Evolutionary conservation across 768 basidiomycete species (phyloP).

Genomic region (Amanita inopinata): DNA sequence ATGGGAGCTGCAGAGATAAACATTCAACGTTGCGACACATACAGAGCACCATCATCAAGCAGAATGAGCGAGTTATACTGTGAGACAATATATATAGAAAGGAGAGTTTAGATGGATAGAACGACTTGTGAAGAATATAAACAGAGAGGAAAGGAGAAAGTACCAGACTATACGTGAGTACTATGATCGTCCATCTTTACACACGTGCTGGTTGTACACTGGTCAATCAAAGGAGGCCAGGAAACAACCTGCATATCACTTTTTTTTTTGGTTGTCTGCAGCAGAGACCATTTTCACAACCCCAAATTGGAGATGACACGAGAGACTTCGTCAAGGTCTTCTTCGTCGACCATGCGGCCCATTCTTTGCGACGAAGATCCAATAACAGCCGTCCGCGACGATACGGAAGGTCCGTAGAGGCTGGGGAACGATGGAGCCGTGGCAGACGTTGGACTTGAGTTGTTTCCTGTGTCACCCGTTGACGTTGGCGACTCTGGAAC

Average conservation of each 20-base stretch:
- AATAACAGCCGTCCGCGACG: conserved; percentile 28
- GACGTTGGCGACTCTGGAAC: conserved; percentile 76
- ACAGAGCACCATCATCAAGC: conserved; percentile 8
- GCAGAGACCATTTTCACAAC: conserved; percentile 28
- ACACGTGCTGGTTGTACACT: no score
- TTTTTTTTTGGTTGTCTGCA: conserved; percentile 3
- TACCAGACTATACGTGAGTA: not conserved
- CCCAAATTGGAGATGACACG: conserved; percentile 73
- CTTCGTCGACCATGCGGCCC: conserved; percentile 39
- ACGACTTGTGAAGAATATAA: conserved; percentile 8
- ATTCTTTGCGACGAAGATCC: conserved; percentile 35
- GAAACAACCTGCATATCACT: no score
- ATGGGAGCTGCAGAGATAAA: conserved; percentile 27
- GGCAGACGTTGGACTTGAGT: conserved; percentile 70
- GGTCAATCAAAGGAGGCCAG: no score
- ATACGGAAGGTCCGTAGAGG: conserved; percentile 63
- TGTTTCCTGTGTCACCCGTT: conserved; percentile 58
- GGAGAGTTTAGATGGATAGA: conserved; percentile 18
- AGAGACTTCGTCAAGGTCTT: conserved; percentile 59
- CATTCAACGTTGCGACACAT: conserved; percentile 11
- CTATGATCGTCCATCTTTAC: conserved; percentile 10
- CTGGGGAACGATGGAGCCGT: conserved; percentile 80
- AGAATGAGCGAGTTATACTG: conserved; percentile 8
- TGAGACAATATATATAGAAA: conserved; percentile 17
- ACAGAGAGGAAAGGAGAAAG: not conserved